Evolutionary conservation across 225 moss, liverwort and hornwort species (phyloP), one percentile per base, ranked within the genome.

Genomic region (Rhytidiadelphus loreus): DNA sequence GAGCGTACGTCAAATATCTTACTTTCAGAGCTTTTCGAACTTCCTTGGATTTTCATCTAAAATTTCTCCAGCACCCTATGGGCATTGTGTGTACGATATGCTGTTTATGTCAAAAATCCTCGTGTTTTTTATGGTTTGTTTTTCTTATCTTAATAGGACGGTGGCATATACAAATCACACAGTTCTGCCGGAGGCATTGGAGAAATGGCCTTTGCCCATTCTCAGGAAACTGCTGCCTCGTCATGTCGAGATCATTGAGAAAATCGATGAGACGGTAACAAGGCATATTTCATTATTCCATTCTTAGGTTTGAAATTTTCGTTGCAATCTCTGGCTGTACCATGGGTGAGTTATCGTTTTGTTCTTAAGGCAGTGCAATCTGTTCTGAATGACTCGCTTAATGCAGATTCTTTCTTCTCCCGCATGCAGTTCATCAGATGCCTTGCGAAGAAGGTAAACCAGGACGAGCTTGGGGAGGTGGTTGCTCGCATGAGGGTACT

Each of bases 121-220:
- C 30, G 35, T 86, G 35, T 63, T 13, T 39, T n/a, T 76, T 25
- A n/a, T 29, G 23, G 75, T 80, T 82, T 71, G 7, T 14, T 52
- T 64, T 24, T 48, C n/a, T 58, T n/a, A 28, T 89, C 30, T 83
- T n/a, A 46, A 80, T 91, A 98, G 98, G 89, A 96, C 98, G 83
- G 97, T 97, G 82, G 97, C 98, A 4, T 99, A 99, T 86, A 99
- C 97, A 61, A 99, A 99, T 87, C 98, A 99, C 87, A 99, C 98
- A 52, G 93, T 97, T 88, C 90, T 97, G 84, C 98, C 96, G 15
- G 98, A 99, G 85, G 98, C 98, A 28, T 80, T 99, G 91, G 97
- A 99, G 84, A 97, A 97, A 86, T 99, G 98, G 98, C 94, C 97
- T 48, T 89, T 96, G 92, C 80, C 92, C 21, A 66, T 95, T 53